A percentile compares a stretch with the other conserved stretches of the same genome.
These are phyloP conservation scores for Microstroma glucosiphilum DNA, from an alignment of 1,284 basidiomycete species.

Conservation along the genomic window DNA sequence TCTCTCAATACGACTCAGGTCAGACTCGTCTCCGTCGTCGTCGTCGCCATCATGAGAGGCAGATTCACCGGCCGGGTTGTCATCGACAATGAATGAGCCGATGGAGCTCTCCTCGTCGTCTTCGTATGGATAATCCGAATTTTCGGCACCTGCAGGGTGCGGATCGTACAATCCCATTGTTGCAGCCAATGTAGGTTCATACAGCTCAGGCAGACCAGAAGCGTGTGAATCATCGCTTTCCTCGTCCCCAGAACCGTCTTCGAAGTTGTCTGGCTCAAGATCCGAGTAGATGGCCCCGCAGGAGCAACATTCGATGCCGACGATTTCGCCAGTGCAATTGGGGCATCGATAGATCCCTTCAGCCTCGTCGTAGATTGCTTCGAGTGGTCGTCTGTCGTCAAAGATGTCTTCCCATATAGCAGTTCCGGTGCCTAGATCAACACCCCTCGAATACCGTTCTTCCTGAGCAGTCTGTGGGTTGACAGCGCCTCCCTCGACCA, in stretches of 20 bases:
- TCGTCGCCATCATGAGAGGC: background rate
- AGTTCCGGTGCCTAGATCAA: slow-evolving; percentile 23
- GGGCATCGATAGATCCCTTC: slow-evolving; percentile 40
- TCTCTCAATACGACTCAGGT: background rate
- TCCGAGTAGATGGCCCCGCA: background rate
- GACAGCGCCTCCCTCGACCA: background rate
- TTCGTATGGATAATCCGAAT: background rate
- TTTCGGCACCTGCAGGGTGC: background rate
- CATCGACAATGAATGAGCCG: background rate
- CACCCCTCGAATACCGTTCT: slow-evolving; percentile 19
- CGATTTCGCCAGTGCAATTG: slow-evolving; percentile 39
- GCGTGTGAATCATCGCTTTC: background rate
- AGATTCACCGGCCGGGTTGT: background rate
- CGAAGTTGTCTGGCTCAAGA: background rate
- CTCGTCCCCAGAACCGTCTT: background rate
- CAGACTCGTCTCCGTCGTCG: background rate
- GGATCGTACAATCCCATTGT: background rate
- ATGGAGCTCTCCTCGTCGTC: no score
- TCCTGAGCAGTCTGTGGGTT: slow-evolving; percentile 15
- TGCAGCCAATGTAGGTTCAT: background rate
- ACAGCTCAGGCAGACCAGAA: background rate
- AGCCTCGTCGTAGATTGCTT: slow-evolving; percentile 36
- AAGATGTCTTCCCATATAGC: slow-evolving; percentile 24
- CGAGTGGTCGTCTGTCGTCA: slow-evolving; percentile 21
- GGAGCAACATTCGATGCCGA: slow-evolving; percentile 28